A percentile compares a stretch with the other conserved stretches of the same genome.
Evolutionary conservation across 2,329 filamentous ascomycete species (phyloP).

Genomic region (Trichoderma semiorbis): DNA sequence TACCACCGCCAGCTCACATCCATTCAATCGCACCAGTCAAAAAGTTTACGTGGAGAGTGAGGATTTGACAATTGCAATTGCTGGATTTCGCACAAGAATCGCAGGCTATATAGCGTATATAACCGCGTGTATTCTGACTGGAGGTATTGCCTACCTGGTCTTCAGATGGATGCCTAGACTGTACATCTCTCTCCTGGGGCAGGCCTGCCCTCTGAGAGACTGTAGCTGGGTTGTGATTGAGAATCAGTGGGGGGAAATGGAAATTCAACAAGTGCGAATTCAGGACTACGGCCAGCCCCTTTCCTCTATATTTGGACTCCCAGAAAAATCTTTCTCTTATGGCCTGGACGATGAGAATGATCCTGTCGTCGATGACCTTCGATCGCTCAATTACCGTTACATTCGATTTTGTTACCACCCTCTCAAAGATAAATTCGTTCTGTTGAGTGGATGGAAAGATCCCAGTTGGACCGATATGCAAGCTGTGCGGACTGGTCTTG

Average conservation of each 20-base stretch:
- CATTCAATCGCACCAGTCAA: slow-evolving; percentile 68
- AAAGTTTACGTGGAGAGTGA: slow-evolving; percentile 93
- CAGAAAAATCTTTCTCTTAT: slow-evolving; percentile 56
- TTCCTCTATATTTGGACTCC: slow-evolving; percentile 63
- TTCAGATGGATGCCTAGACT: slow-evolving; percentile 88
- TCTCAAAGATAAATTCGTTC: slow-evolving; percentile 79
- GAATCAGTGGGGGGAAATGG: slow-evolving; percentile 95
- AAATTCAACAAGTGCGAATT: slow-evolving; percentile 64
- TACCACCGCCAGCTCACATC: slow-evolving; percentile 63
- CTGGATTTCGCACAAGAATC: slow-evolving; percentile 78
- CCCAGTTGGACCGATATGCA: slow-evolving; percentile 79
- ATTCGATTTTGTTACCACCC: slow-evolving; percentile 91
- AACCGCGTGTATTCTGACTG: slow-evolving; percentile 65
- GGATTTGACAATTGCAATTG: slow-evolving; percentile 89
- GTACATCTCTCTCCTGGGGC: slow-evolving; percentile 74
- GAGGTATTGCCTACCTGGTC: slow-evolving; percentile 77
- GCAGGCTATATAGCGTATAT: slow-evolving; percentile 68
- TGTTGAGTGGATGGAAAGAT: slow-evolving; percentile 91
- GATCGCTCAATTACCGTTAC: slow-evolving; percentile 87
- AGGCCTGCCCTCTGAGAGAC: slow-evolving; percentile 62
- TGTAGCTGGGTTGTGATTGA: slow-evolving; percentile 93
- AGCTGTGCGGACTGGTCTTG: slow-evolving; percentile 72
- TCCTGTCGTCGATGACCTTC: slow-evolving; percentile 70
- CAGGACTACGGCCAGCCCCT: slow-evolving; percentile 52
- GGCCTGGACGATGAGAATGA: slow-evolving; percentile 62